phyloP scores from a whole-genome alignment of 2,329 filamentous ascomycete species.

The Hortaea werneckii region DNA sequence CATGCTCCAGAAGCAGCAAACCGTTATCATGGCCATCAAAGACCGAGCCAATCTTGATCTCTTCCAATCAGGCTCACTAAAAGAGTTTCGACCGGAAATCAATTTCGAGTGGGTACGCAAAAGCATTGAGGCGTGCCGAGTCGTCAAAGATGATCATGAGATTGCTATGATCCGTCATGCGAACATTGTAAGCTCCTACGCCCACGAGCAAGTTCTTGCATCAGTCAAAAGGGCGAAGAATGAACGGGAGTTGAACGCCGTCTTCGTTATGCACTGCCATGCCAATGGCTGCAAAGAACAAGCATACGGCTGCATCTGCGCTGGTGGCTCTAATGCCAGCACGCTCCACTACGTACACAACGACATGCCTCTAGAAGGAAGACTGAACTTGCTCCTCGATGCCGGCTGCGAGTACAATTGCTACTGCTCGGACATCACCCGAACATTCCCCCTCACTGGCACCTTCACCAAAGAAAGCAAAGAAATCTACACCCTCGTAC shows the following conservation, averaged over 20 bases:
- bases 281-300: conserved; percentile 68
- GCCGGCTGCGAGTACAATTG: conserved; percentile 53
- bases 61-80: conserved; percentile 49
- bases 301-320: conserved; percentile 80
- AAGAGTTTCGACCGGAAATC: conserved; percentile 56
- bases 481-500: conserved; percentile 52
- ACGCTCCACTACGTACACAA: conserved; percentile 85
- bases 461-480: conserved; percentile 60
- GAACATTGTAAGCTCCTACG: conserved; percentile 67
- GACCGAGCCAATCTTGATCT: conserved; percentile 50
- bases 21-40: conserved; percentile 60
- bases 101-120: conserved; percentile 46
- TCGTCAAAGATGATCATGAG: conserved; percentile 78
- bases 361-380: conserved; percentile 55
- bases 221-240: conserved; percentile 56
- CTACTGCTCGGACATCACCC: conserved; percentile 56
- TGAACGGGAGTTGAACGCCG: conserved; percentile 73
- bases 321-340: conserved; percentile 66
- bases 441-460: conserved; percentile 73
- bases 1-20: conserved; percentile 24
- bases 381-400: conserved; percentile 74
- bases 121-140: conserved; percentile 71
- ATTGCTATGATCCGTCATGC: conserved; percentile 72
- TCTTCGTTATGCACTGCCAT: conserved; percentile 69
- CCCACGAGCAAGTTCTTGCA: conserved; percentile 62